Evolutionary conservation across 73 alveolate genomes (phyloP), one percentile per base, ranked within the genome.

Genomic region (Paramecium caudatum): DNA sequence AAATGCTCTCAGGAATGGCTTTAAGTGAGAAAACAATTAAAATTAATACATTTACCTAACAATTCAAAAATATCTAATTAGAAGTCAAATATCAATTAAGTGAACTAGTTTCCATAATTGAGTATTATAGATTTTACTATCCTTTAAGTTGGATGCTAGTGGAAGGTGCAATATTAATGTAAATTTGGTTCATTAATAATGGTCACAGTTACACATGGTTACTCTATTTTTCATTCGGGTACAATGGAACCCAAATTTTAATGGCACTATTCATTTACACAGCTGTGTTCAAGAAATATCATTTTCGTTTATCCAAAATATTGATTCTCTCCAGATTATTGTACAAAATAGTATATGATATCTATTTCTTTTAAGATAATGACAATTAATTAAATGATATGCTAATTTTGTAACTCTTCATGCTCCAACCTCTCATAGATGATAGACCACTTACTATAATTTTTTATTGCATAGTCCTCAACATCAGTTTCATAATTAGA

Each of bases 71-170:
- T 21, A 74, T 41, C 9, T 19, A 74, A 21, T 74, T 74, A 21
- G 88, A 74, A 41, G 16, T 47, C 7, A 74, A 74, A 74, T 74
- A 74, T 45, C 17, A 74, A 45, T 45, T 41, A 27, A 41, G 21
- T 45, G 46, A 36, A 15, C 21, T 37, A 43, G 7, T 17, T 21
- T 41, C 62, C 0, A 41, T 45, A 21, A 34, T 74, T 19, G 62
- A 41, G 43, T 74, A 41, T 23, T 41, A 74, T 23, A 37, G 46
- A 17, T 74, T 41, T 43, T 74, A 74, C 43, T 41, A 41, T 74
- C 65, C 65, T 0, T 74, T 74, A 5, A 74, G 88, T 39, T 74
- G 88, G 88, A 74, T 74, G 62, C 12, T 74, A 3, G 62, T 74
- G 1, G 88, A 74, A 39, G 88, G 88, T 0, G 88, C 68, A 21